Evolutionary conservation across 192 early-diverging fungal species (phyloP), one percentile per base, ranked within the genome.

Genomic region (Rhizophagus sp.): DNA sequence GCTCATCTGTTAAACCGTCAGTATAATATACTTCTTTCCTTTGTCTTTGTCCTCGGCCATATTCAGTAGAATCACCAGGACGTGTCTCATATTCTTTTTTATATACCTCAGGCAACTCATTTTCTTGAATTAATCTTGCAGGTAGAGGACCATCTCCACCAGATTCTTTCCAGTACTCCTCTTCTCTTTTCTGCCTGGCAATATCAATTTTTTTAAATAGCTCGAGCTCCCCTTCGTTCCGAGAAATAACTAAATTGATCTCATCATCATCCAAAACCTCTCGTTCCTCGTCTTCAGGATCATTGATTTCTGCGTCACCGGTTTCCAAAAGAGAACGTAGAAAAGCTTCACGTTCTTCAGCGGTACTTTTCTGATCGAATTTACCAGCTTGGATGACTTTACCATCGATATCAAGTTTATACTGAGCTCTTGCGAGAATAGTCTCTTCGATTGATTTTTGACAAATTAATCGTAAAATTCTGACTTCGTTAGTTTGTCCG

Each of bases 381-480:
- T 98, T 99, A 64, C 98, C 98, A 61, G 97, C 97, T 87, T 99
- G 98, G 83, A 99, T 99, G 69, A 99, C 95, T 84, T 98, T 98
- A 75, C 96, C 96, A 80, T 99, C 98, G 81, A 99, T 93, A 78
- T 97, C 95, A 52, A 98, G 88, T 84, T 99, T 99, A 87, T 93
- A 95, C 82, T 98, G 95, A 36, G 97, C 97, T 66, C 96, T 89
- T 5, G 92, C 95, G 72, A 99, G 80, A 80, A 99, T 97, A 70
- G 89, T 92, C 84, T 98, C 98, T 86, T 99, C 98, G 65, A 98
- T 91, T 0, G 97, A 95, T 49, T 93, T 93, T 25, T 93, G 90
- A 0, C 96, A 96, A 66, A 99, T 93, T 78, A 99, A 81, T 57
- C 96, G 92, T 84, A 98, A 90, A 65, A 99, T 96, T 39, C 95